phyloP scores from a whole-genome alignment of 139 green algal genomes.

The Asterochloris erici region DNA sequence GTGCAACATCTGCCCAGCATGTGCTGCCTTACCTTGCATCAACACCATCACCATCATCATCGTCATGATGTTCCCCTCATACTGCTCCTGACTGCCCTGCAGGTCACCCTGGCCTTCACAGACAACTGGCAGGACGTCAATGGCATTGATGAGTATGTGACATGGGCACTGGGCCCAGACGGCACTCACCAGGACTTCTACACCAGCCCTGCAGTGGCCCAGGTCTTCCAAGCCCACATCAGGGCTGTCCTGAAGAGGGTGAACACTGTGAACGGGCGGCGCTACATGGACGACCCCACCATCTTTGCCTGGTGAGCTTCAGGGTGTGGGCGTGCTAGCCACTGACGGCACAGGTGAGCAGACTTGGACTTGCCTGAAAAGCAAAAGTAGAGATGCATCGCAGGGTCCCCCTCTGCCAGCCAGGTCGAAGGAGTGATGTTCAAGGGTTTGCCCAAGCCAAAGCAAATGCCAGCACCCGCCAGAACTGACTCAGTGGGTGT shows the following conservation, averaged over 20 bases:
- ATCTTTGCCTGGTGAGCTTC: conserved; percentile 46
- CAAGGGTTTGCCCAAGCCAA: neutral
- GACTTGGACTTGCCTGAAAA: neutral
- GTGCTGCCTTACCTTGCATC: neutral
- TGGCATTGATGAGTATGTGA: conserved; percentile 37
- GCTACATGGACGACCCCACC: conserved; percentile 39
- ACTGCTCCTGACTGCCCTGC: neutral
- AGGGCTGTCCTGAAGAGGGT: conserved; percentile 16
- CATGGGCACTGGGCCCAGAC: conserved; percentile 11
- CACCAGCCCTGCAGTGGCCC: conserved; percentile 26
- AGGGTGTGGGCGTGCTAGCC: conserved; percentile 34
- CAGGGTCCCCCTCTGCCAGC: neutral
- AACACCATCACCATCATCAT: neutral
- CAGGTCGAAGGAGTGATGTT: neutral
- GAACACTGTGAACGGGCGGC: conserved; percentile 39
- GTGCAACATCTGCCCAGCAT: too few relatives aligned
- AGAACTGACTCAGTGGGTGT: neutral
- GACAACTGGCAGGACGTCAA: too few relatives aligned
- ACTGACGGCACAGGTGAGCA: neutral
- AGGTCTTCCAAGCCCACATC: conserved; percentile 18
- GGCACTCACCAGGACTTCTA: conserved; percentile 40
- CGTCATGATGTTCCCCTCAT: neutral
- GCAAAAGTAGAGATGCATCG: neutral
- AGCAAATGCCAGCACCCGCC: neutral
- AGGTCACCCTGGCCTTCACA: too few relatives aligned